phyloP scores from a whole-genome alignment of 441 rosid species.

The Sinapis alba region DNA sequence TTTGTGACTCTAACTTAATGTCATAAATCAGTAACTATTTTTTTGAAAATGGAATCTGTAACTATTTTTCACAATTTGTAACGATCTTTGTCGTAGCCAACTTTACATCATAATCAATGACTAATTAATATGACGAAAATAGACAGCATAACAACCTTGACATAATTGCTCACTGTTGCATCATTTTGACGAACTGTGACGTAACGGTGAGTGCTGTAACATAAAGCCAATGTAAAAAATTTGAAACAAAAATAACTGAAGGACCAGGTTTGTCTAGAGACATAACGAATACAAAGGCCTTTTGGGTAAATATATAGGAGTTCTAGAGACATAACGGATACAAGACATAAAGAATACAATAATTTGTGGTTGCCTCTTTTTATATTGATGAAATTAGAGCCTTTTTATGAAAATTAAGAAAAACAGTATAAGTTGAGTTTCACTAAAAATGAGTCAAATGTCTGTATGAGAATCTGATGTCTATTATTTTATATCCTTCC shows the following conservation, averaged over 20 bases:
- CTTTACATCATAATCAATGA: not conserved
- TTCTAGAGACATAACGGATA: too few relatives aligned
- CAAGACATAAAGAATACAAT: too few relatives aligned
- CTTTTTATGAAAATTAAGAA: too few relatives aligned
- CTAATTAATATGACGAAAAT: not conserved
- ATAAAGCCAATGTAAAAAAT: not conserved
- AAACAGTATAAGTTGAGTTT: too few relatives aligned
- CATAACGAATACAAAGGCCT: not conserved
- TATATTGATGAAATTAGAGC: too few relatives aligned
- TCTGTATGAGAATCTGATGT: too few relatives aligned
- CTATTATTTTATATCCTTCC: too few relatives aligned
- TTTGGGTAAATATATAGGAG: not conserved
- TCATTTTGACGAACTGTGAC: not conserved
- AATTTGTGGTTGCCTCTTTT: too few relatives aligned
- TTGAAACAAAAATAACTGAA: not conserved
- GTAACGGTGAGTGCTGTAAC: not conserved
- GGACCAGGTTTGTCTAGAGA: not conserved
- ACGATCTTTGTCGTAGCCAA: not conserved
- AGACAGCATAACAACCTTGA: not conserved
- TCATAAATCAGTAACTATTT: not conserved
- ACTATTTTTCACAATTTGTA: not conserved
- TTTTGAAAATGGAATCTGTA: not conserved
- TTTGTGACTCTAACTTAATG: not conserved
- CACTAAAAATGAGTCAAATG: too few relatives aligned
- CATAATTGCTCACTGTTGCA: not conserved